phyloP scores from a whole-genome alignment of 169 alveolate species.

The Plasmodium gonderi region DNA sequence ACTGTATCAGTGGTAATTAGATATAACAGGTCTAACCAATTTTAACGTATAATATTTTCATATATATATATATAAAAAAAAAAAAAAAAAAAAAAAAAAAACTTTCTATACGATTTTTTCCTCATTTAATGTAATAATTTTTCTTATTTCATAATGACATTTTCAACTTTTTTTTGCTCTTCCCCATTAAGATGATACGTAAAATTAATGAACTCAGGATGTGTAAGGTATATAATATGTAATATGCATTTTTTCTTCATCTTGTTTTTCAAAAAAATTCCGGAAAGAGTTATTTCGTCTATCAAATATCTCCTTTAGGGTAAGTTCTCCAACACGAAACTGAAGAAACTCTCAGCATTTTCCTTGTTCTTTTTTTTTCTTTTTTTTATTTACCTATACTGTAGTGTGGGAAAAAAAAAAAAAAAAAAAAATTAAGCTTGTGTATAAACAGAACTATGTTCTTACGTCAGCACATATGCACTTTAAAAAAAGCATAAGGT shows the following conservation, averaged over 20 bases:
- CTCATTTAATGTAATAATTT: too few relatives aligned
- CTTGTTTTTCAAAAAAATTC: neutral
- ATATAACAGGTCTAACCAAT: neutral
- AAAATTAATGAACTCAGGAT: too few relatives aligned
- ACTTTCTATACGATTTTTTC: neutral
- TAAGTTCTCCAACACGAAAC: neutral
- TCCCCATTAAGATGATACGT: too few relatives aligned
- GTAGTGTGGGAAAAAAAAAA: constrained; percentile 21
- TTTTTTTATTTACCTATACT: constrained; percentile 45
- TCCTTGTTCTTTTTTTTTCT: neutral
- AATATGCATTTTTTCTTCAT: neutral
- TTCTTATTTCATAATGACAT: neutral
- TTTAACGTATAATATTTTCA: neutral
- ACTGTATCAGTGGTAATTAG: neutral
- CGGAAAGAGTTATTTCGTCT: neutral
- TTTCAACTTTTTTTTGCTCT: neutral
- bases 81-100: constrained; percentile 1
- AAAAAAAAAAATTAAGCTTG: constrained; percentile 3
- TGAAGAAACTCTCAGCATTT: neutral
- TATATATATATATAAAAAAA: neutral
- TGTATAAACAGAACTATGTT: neutral
- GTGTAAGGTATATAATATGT: too few relatives aligned
- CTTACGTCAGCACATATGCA: neutral
- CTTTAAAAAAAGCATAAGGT: neutral
- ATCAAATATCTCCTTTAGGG: neutral